Conservation (phyloP, 129 eudicot species). For the Saussurea involucrata region DNA sequence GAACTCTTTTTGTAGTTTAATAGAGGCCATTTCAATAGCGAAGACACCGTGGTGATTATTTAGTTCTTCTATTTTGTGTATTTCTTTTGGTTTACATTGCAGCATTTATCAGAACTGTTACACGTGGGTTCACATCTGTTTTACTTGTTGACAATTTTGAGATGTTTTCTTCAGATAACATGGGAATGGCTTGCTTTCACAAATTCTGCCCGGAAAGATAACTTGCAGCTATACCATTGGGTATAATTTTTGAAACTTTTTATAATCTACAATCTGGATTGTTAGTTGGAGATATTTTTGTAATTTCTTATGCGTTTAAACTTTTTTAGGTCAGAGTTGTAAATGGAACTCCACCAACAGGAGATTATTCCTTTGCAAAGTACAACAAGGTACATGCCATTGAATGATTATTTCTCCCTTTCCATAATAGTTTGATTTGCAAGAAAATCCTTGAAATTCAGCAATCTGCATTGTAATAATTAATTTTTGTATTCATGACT, state of each 20-base stretch:
- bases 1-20: background rate
- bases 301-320: background rate
- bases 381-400: constrained; percentile 67
- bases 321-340: constrained; percentile 86
- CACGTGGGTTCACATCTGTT: background rate
- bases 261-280: background rate
- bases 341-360: constrained; percentile 90
- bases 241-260: constrained; percentile 34
- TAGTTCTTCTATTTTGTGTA: background rate
- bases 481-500: background rate
- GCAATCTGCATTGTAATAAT: background rate
- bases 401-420: constrained; percentile 1
- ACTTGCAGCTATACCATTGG: constrained; percentile 95
- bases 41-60: background rate
- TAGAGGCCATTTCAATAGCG: too few species aligned
- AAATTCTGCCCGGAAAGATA: constrained; percentile 89
- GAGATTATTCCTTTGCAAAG: constrained; percentile 94
- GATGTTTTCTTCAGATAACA: constrained; percentile 51
- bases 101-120: background rate
- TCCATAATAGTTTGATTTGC: background rate
- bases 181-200: constrained; percentile 98
- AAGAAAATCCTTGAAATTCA: background rate
- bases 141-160: background rate
- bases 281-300: constrained; percentile 11
- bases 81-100: background rate